Conservation (phyloP, 257 asterid species). For the Solanum commersonii region DNA sequence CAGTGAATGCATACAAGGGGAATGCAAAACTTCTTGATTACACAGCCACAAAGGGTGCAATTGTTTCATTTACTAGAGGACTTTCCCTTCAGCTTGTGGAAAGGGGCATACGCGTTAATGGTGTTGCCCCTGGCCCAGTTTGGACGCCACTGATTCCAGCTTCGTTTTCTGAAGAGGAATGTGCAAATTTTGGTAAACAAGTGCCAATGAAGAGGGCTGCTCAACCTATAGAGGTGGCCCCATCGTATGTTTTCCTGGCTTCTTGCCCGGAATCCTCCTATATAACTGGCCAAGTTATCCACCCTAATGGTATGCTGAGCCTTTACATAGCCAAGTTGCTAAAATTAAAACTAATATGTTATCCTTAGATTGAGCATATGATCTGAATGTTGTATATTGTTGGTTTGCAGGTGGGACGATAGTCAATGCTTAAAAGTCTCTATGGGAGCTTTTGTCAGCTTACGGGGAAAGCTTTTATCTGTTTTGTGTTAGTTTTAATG, state of each 20-base stretch:
- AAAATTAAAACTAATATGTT: not conserved
- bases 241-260: constrained; percentile 62
- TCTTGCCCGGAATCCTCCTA: constrained; percentile 50
- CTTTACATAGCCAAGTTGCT: not conserved
- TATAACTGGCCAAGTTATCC: constrained; percentile 59
- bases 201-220: constrained; percentile 81
- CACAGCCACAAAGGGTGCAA: constrained; percentile 67
- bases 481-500: not conserved
- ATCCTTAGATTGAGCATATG: not conserved
- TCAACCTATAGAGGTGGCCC: constrained; percentile 69
- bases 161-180: constrained; percentile 40
- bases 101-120: constrained; percentile 60
- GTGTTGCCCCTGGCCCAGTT: constrained; percentile 72
- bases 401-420: constrained; percentile 35
- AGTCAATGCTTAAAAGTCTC: constrained; percentile 26
- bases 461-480: not conserved
- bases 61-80: constrained; percentile 61
- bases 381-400: not conserved
- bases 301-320: constrained; percentile 45
- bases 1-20: constrained; percentile 60
- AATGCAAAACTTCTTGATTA: constrained; percentile 49
- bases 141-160: constrained; percentile 80
- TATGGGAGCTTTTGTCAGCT: not conserved
- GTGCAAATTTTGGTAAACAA: constrained; percentile 31
- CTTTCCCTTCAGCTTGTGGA: constrained; percentile 42